phyloP scores from a whole-genome alignment of 148 eudicot genomes.

The Nepenthes gracilis region DNA sequence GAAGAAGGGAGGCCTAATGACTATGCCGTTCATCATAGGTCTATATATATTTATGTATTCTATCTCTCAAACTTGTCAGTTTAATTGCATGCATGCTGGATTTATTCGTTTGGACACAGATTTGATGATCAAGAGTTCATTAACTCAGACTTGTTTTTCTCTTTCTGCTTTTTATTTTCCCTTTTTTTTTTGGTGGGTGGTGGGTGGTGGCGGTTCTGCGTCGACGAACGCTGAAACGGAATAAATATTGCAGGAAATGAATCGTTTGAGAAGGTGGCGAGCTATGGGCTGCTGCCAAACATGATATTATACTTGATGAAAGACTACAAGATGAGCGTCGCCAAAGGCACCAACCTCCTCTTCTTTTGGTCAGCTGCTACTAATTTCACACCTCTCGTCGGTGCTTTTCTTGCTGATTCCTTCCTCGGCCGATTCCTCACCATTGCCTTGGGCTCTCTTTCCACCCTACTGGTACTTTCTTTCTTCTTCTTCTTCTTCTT shows the following conservation, averaged over 20 bases:
- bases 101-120: no score
- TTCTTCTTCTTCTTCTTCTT: not conserved
- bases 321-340: slow-evolving; percentile 33
- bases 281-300: slow-evolving; percentile 41
- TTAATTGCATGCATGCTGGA: no score
- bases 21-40: not conserved
- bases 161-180: no score
- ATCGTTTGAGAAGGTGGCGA: slow-evolving; percentile 45
- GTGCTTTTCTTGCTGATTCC: slow-evolving; percentile 45
- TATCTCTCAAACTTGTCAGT: no score
- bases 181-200: no score
- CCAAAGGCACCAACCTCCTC: slow-evolving; percentile 36
- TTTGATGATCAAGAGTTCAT: no score
- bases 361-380: slow-evolving; percentile 39
- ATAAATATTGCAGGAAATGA: slow-evolving; percentile 26
- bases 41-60: no score
- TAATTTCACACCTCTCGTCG: slow-evolving; percentile 34
- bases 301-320: slow-evolving; percentile 47
- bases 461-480: slow-evolving; percentile 32
- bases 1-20: not conserved
- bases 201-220: no score
- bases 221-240: no score
- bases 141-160: no score
- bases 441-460: slow-evolving; percentile 41
- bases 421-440: slow-evolving; percentile 35